Conservation (phyloP, 805 yeast genomes). For the Hagleromyces aurorensis region DNA sequence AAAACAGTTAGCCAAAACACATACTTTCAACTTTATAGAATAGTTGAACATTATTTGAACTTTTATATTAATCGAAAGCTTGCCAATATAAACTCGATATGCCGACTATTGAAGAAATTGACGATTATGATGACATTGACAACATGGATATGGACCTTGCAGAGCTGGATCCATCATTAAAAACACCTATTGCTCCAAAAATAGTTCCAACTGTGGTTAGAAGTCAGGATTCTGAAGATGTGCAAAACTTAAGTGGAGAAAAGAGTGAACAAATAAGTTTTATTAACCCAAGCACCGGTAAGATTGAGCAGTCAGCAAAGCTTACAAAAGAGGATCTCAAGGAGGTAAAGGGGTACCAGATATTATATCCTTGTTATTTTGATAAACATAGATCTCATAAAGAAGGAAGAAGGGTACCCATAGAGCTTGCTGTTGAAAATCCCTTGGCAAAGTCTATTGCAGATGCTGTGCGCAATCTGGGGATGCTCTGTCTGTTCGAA, state of each 20-base stretch:
- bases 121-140: constrained; percentile 78
- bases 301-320: constrained; percentile 20
- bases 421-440: constrained; percentile 64
- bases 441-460: constrained; percentile 80
- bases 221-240: constrained; percentile 45
- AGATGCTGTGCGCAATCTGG: constrained; percentile 50
- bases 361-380: constrained; percentile 88
- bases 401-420: constrained; percentile 77
- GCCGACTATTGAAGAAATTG: constrained; percentile 68
- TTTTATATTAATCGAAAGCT: too few species aligned
- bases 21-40: too few species aligned
- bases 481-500: constrained; percentile 43
- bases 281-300: constrained; percentile 26
- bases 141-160: constrained; percentile 91
- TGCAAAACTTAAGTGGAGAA: too few species aligned
- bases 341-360: constrained; percentile 60
- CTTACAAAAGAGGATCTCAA: constrained; percentile 50
- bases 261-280: constrained; percentile 17
- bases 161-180: constrained; percentile 69
- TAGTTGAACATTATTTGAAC: too few species aligned
- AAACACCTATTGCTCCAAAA: constrained; percentile 65
- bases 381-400: constrained; percentile 66
- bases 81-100: constrained; percentile 31
- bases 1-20: too few species aligned
- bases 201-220: constrained; percentile 52